phyloP scores from a whole-genome alignment of 2,329 filamentous ascomycete genomes.

The Aphanocladium album region DNA sequence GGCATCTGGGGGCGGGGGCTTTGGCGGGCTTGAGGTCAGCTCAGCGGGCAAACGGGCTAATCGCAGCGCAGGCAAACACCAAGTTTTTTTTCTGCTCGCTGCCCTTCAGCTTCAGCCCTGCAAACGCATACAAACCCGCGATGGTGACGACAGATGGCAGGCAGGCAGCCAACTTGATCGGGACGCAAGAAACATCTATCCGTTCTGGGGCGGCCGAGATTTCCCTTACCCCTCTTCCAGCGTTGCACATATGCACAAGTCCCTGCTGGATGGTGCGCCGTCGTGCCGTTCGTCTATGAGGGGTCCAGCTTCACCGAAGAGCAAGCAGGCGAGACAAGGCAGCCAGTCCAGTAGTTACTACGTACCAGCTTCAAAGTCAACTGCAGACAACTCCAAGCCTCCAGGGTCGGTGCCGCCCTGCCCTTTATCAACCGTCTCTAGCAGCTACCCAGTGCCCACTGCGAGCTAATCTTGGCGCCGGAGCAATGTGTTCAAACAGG shows the following conservation, averaged over 20 bases:
- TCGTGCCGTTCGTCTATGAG: slow-evolving; percentile 1
- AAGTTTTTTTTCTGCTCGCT: background rate
- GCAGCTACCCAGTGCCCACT: background rate
- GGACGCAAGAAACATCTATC: background rate
- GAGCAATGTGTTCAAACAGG: background rate
- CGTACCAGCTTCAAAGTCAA: no score
- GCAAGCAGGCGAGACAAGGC: no score
- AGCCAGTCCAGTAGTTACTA: no score
- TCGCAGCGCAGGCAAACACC: background rate
- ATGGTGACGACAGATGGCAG: background rate
- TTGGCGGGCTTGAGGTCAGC: background rate
- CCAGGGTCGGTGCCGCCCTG: background rate
- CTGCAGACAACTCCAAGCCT: no score
- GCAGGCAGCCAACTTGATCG: background rate
- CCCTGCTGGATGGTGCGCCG: background rate
- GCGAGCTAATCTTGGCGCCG: slow-evolving; percentile 2
- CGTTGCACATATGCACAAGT: background rate
- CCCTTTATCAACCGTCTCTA: background rate
- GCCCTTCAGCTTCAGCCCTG: slow-evolving; percentile 9
- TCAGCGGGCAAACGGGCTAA: background rate
- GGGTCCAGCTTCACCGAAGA: background rate
- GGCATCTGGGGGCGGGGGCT: slow-evolving; percentile 5
- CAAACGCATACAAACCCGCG: background rate
- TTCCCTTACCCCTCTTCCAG: background rate
- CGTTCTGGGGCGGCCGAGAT: background rate